Percentiles rank a stretch among this genome's conserved stretches.
These are phyloP conservation scores for Cucurbita moschata DNA, from an alignment of 306 rosid genomes.

Conservation along the genomic window DNA sequence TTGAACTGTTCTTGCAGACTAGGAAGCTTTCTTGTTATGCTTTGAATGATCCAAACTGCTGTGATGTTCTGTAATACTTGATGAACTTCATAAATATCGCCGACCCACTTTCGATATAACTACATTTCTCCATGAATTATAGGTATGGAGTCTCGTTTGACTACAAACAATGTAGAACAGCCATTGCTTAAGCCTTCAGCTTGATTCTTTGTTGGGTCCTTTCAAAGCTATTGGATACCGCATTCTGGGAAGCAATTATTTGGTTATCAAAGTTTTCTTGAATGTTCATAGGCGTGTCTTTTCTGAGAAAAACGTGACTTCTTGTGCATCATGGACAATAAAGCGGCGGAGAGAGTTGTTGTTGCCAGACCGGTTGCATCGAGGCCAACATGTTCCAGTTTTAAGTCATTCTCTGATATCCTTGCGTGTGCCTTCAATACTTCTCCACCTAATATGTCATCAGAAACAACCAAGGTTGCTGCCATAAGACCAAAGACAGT, in stretches of 20 bases:
- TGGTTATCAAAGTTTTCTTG: background rate
- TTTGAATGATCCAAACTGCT: background rate
- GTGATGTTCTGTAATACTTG: background rate
- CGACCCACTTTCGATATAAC: background rate
- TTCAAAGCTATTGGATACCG: background rate
- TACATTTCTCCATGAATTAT: background rate
- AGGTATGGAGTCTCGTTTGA: background rate
- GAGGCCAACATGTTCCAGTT: conserved; percentile 66
- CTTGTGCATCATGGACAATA: conserved; percentile 34
- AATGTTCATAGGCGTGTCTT: background rate
- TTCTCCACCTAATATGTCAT: conserved; percentile 31
- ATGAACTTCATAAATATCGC: background rate
- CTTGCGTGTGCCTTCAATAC: conserved; percentile 60
- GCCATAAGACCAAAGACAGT: conserved; percentile 91
- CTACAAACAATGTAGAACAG: background rate
- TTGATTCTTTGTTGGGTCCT: background rate
- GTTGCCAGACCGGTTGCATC: conserved; percentile 86
- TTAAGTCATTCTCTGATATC: conserved; percentile 83
- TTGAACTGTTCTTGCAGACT: background rate
- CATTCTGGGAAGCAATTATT: background rate
- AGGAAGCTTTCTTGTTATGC: background rate
- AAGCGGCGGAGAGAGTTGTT: conserved; percentile 57
- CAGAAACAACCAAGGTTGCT: conserved; percentile 49
- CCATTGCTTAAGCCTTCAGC: background rate
- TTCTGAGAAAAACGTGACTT: background rate